A percentile compares a stretch with the other conserved stretches of the same genome.
These are phyloP conservation scores for Ophiosphaerella narmari DNA, from an alignment of 2,329 filamentous ascomycete genomes.

Conservation along the genomic window DNA sequence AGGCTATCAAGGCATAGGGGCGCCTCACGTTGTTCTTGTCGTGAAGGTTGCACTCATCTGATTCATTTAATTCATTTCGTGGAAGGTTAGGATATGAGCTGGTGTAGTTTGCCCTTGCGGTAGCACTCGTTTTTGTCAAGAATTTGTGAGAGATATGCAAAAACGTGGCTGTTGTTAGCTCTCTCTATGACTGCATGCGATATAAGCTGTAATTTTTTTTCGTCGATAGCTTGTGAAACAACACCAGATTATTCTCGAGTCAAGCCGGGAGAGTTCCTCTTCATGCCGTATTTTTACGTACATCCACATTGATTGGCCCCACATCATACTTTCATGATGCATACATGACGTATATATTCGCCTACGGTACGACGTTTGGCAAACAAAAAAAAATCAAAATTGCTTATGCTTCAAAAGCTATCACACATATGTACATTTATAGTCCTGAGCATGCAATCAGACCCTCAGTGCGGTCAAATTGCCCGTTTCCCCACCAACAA, in stretches of 20 bases:
- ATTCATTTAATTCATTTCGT: neutral
- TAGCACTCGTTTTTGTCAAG: too few relatives aligned
- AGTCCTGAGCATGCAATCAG: neutral
- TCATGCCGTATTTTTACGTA: too few relatives aligned
- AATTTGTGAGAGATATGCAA: too few relatives aligned
- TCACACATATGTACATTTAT: neutral
- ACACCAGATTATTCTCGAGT: too few relatives aligned
- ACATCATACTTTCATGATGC: too few relatives aligned
- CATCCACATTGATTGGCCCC: too few relatives aligned
- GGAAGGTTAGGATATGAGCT: neutral
- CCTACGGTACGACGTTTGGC: neutral
- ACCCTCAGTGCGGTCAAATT: neutral
- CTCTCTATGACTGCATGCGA: too few relatives aligned
- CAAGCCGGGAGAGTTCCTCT: too few relatives aligned
- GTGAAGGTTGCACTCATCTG: neutral
- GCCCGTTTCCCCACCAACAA: conserved; percentile 1
- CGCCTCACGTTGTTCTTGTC: neutral
- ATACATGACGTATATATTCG: neutral
- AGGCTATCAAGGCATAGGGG: conserved; percentile 30
- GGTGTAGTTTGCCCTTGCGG: neutral
- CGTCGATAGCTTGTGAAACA: too few relatives aligned
- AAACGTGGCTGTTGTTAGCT: too few relatives aligned
- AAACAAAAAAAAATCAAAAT: too few relatives aligned
- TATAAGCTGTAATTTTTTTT: too few relatives aligned
- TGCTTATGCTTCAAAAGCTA: neutral